Evolutionary conservation across 306 rosid species (phyloP).

Genomic region (Astragalus glycyphyllos): DNA sequence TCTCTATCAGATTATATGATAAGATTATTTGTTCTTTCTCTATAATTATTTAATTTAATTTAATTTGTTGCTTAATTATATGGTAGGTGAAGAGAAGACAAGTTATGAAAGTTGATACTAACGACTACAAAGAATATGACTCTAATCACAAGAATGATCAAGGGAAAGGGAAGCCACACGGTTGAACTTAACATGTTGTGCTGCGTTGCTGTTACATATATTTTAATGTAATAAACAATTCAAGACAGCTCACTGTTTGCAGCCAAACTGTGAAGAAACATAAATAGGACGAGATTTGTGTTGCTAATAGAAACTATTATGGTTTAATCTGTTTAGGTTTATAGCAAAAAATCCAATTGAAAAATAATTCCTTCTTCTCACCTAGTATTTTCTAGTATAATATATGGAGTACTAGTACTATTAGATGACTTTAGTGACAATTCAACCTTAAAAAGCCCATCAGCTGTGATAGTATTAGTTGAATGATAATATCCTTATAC

Average conservation of each 20-base stretch:
- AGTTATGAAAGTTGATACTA: constrained; percentile 50
- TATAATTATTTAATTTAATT: neutral
- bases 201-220: neutral
- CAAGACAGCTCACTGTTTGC: constrained; percentile 34
- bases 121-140: constrained; percentile 47
- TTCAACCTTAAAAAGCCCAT: constrained; percentile 36
- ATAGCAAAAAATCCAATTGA: no score
- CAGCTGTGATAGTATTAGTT: constrained; percentile 41
- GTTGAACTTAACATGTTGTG: constrained; percentile 23
- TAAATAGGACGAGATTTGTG: constrained; percentile 11
- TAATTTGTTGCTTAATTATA: no score
- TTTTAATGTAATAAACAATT: constrained; percentile 25
- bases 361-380: neutral
- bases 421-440: neutral
- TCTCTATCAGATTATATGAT: constrained; percentile 6
- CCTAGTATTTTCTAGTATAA: neutral
- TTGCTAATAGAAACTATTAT: neutral
- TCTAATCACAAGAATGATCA: constrained; percentile 60
- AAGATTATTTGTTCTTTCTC: neutral
- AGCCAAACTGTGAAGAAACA: neutral
- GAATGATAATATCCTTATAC: no score
- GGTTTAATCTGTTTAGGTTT: no score
- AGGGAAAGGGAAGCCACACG: constrained; percentile 49
- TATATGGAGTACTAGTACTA: neutral
- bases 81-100: constrained; percentile 39